Evolutionary conservation across 2,329 filamentous ascomycete genomes (phyloP).

Genomic region (Parasarocladium wereldwijsianum): DNA sequence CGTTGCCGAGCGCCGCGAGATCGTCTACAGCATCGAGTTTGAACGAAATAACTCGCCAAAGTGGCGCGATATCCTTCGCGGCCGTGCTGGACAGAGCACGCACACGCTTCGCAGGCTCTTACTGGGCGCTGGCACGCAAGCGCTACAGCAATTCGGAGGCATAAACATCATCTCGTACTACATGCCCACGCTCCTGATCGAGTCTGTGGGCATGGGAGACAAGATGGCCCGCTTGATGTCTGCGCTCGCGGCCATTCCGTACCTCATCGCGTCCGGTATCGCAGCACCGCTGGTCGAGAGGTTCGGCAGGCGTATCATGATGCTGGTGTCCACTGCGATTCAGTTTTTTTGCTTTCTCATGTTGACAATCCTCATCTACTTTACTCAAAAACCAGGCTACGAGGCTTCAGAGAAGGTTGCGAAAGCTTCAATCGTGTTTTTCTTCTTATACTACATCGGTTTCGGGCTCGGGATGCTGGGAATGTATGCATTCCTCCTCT

Average conservation of each 20-base stretch:
- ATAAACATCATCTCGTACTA: slow-evolving; percentile 17
- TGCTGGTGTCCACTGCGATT: slow-evolving; percentile 1
- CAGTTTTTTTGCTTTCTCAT: background rate
- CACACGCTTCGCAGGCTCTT: slow-evolving; percentile 6
- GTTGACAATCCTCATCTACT: background rate
- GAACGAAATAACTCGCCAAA: slow-evolving; percentile 27
- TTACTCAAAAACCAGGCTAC: background rate
- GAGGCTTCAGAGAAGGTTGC: slow-evolving; percentile 8
- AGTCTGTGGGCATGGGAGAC: slow-evolving; percentile 2
- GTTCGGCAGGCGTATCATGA: background rate
- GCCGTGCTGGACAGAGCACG: slow-evolving; percentile 12
- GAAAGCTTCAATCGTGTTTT: slow-evolving; percentile 15
- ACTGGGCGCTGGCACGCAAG: slow-evolving; percentile 25
- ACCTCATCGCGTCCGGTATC: slow-evolving; percentile 7
- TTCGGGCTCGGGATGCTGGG: slow-evolving; percentile 19
- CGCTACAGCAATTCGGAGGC: slow-evolving; percentile 8
- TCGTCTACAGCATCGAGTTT: slow-evolving; percentile 9
- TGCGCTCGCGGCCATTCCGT: slow-evolving; percentile 10
- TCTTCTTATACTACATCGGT: slow-evolving; percentile 16
- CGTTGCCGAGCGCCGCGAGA: slow-evolving; percentile 9
- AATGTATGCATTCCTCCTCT: slow-evolving; percentile 9
- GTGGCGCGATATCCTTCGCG: slow-evolving; percentile 27
- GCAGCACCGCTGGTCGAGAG: slow-evolving; percentile 5
- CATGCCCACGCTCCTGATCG: slow-evolving; percentile 8
- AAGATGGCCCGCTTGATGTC: slow-evolving; percentile 6